Evolutionary conservation across 192 early-diverging fungal genomes (phyloP).

Genomic region (Mortierella hygrophila): DNA sequence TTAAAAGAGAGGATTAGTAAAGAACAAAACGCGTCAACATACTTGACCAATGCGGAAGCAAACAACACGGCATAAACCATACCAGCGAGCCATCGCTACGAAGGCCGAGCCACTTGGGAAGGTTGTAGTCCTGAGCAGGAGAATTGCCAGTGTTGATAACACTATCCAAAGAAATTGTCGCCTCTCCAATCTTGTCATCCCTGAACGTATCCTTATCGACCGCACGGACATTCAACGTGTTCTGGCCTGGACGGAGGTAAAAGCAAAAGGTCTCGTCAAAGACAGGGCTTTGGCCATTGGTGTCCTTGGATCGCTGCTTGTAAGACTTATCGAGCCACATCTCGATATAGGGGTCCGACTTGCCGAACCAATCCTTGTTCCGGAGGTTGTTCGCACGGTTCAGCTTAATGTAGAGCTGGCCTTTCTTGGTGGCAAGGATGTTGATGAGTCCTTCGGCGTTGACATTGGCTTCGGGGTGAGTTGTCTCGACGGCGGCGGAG

Average conservation of each 20-base stretch:
- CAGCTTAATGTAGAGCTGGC: slow-evolving; percentile 14
- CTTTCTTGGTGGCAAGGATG: slow-evolving; percentile 17
- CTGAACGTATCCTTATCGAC: slow-evolving; percentile 46
- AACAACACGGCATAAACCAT: neutral
- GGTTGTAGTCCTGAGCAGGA: slow-evolving; percentile 24
- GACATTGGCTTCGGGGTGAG: neutral
- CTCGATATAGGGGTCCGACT: slow-evolving; percentile 18
- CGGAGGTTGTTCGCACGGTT: slow-evolving; percentile 16
- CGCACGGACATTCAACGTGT: slow-evolving; percentile 47
- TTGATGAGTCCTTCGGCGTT: neutral
- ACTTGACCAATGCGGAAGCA: neutral
- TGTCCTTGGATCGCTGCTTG: slow-evolving; percentile 30
- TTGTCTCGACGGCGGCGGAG: neutral
- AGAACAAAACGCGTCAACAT: neutral
- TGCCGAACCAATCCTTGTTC: slow-evolving; percentile 19
- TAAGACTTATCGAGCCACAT: slow-evolving; percentile 26
- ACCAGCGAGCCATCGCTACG: slow-evolving; percentile 24
- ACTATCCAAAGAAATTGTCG: slow-evolving; percentile 14
- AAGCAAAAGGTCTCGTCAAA: slow-evolving; percentile 21
- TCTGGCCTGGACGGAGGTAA: slow-evolving; percentile 21
- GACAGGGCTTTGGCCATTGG: slow-evolving; percentile 8
- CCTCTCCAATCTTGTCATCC: slow-evolving; percentile 52
- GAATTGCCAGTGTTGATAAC: slow-evolving; percentile 5
- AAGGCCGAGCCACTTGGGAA: slow-evolving; percentile 46
- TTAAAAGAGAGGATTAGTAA: neutral